Evolutionary conservation across 352 stramenopile genomes (phyloP).

Genomic region (Phytophthora melonis): DNA sequence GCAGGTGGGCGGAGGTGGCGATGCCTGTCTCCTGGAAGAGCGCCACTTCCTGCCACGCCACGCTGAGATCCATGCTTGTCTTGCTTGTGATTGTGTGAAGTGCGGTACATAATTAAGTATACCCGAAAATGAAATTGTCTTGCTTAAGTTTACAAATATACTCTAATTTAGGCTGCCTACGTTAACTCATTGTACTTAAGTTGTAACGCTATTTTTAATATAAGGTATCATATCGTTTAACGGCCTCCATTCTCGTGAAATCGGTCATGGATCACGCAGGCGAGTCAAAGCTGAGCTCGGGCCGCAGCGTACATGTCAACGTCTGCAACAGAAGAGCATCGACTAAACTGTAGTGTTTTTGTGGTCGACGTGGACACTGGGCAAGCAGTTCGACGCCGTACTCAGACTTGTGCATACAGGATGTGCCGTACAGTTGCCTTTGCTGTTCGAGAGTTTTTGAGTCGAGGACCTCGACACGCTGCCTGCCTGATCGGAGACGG

Average conservation of each 20-base stretch:
- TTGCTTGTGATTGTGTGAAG: background rate
- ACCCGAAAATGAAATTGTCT: no score
- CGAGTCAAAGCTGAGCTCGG: no score
- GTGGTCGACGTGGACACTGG: background rate
- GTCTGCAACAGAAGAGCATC: no score
- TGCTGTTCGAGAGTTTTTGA: conserved; percentile 11
- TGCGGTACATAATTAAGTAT: background rate
- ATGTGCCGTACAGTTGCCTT: conserved; percentile 9
- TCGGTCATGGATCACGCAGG: no score
- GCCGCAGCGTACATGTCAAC: no score
- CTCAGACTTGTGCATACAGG: conserved; percentile 1
- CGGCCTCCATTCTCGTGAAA: no score
- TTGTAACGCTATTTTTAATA: no score
- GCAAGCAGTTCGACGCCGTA: background rate
- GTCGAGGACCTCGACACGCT: background rate
- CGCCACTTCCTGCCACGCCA: conserved; percentile 62
- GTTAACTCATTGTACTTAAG: no score
- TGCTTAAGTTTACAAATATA: no score
- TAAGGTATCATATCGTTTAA: no score
- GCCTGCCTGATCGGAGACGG: conserved; percentile 15
- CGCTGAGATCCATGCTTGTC: conserved; percentile 50
- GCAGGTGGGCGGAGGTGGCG: conserved; percentile 57
- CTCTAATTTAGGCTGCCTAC: no score
- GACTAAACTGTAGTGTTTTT: background rate
- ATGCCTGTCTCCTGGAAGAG: conserved; percentile 75